Conservation (phyloP, 1,284 basidiomycete species). For the Thelephora terrestris region DNA sequence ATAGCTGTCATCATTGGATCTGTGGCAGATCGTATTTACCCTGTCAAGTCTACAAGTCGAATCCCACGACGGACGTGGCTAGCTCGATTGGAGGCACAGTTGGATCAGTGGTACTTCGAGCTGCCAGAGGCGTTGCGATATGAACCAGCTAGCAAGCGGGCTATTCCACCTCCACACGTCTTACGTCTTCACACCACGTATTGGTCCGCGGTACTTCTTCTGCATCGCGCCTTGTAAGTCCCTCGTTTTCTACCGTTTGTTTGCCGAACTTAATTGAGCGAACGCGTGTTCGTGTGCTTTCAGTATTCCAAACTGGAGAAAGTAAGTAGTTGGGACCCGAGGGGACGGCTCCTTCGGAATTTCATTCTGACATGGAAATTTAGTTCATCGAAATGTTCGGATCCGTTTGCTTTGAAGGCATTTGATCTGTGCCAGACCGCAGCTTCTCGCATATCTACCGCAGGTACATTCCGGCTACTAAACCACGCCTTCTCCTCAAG, state of each 20-base stretch:
- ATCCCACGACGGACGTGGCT: slow-evolving; percentile 38
- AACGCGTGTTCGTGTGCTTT: slow-evolving; percentile 2
- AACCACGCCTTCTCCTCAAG: slow-evolving; percentile 3
- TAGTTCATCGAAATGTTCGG: not conserved
- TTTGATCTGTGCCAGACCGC: slow-evolving; percentile 63
- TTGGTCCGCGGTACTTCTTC: slow-evolving; percentile 65
- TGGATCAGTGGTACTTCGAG: slow-evolving; percentile 70
- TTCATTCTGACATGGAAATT: no score
- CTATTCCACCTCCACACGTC: slow-evolving; percentile 51
- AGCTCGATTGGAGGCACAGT: slow-evolving; percentile 48
- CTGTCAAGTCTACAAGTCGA: slow-evolving; percentile 44
- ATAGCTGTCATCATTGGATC: slow-evolving; percentile 52
- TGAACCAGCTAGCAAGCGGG: slow-evolving; percentile 41
- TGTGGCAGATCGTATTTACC: slow-evolving; percentile 66
- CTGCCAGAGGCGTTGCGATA: slow-evolving; percentile 59
- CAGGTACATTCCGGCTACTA: slow-evolving; percentile 33
- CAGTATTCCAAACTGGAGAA: slow-evolving; percentile 61
- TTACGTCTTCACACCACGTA: slow-evolving; percentile 70
- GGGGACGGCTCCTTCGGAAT: slow-evolving; percentile 33
- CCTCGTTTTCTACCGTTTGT: slow-evolving; percentile 5
- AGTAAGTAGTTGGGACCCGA: slow-evolving; percentile 27
- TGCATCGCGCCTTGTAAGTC: slow-evolving; percentile 76
- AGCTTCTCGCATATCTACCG: slow-evolving; percentile 62
- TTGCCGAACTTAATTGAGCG: slow-evolving; percentile 4
- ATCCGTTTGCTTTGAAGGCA: slow-evolving; percentile 1